Percentiles rank a stretch among this genome's conserved stretches.
These are phyloP conservation scores for Neurospora sp. DNA, from an alignment of 495 filamentous ascomycete species.

Conservation along the genomic window DNA sequence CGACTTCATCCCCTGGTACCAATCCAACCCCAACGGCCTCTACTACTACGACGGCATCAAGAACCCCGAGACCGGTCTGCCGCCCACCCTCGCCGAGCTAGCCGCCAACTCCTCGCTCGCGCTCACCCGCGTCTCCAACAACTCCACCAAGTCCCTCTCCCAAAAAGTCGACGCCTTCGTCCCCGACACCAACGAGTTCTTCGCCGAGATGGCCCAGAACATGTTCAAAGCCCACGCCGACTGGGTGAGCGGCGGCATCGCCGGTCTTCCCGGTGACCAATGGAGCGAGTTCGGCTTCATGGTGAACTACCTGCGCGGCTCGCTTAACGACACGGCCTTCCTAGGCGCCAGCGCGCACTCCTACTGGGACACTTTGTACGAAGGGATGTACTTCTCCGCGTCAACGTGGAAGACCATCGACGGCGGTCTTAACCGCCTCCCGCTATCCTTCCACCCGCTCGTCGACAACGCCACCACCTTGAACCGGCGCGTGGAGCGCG, in stretches of 20 bases:
- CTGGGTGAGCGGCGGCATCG: conserved; percentile 23
- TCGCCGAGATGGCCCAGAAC: conserved; percentile 43
- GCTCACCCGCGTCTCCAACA: conserved; percentile 26
- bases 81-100: conserved; percentile 35
- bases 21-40: conserved; percentile 43
- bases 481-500: conserved; percentile 38
- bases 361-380: conserved; percentile 33
- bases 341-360: conserved; percentile 14
- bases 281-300: conserved; percentile 57
- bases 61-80: conserved; percentile 25
- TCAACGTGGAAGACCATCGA: conserved; percentile 56
- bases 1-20: conserved; percentile 57
- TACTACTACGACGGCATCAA: conserved; percentile 42
- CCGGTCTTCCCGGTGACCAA: conserved; percentile 29
- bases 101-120: conserved; percentile 28
- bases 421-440: conserved; percentile 47
- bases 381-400: conserved; percentile 50
- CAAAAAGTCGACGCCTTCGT: conserved; percentile 20
- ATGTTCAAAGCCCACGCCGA: conserved; percentile 55
- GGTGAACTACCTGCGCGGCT: conserved; percentile 43
- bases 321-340: conserved; percentile 47
- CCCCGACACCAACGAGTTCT: conserved; percentile 18
- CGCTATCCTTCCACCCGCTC: conserved; percentile 50
- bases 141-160: conserved; percentile 26
- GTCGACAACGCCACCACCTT: conserved; percentile 46